phyloP scores from a whole-genome alignment of 2,329 filamentous ascomycete species.

The Aspergillus latus region DNA sequence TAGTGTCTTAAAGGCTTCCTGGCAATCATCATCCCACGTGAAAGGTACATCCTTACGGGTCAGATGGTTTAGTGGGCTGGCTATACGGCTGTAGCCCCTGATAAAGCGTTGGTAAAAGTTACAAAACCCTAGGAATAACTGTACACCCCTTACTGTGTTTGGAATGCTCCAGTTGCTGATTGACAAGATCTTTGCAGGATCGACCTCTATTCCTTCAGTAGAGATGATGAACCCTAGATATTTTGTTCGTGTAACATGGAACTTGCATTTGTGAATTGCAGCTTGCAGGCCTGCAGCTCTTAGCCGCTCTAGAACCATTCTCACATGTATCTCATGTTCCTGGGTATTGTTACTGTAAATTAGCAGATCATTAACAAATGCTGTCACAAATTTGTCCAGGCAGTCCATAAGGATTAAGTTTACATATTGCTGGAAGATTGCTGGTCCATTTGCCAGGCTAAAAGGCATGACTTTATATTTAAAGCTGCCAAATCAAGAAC shows the following conservation, averaged over 20 bases:
- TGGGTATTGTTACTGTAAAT: conserved; percentile 20
- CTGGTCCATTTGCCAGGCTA: neutral
- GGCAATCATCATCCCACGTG: too few relatives aligned
- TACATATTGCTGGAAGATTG: too few relatives aligned
- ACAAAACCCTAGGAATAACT: too few relatives aligned
- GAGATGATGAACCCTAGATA: conserved; percentile 4
- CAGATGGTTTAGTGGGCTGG: neutral
- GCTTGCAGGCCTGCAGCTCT: neutral
- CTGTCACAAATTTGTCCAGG: too few relatives aligned
- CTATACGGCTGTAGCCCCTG: neutral
- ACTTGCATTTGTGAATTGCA: conserved; percentile 1
- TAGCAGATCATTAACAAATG: conserved; percentile 26
- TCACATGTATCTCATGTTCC: neutral
- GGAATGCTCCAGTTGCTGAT: too few relatives aligned
- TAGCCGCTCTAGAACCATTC: neutral
- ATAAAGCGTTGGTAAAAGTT: conserved; percentile 7
- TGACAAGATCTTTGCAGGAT: too few relatives aligned
- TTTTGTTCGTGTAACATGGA: neutral
- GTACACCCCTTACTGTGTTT: too few relatives aligned
- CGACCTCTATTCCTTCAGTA: neutral
- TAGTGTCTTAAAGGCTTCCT: too few relatives aligned
- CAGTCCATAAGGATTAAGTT: too few relatives aligned
- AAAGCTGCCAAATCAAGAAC: neutral
- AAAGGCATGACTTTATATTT: conserved; percentile 2
- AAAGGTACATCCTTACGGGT: too few relatives aligned